phyloP scores from a whole-genome alignment of 1,139 yeast genomes.

The Yamadazyma spencermartinsiae region DNA sequence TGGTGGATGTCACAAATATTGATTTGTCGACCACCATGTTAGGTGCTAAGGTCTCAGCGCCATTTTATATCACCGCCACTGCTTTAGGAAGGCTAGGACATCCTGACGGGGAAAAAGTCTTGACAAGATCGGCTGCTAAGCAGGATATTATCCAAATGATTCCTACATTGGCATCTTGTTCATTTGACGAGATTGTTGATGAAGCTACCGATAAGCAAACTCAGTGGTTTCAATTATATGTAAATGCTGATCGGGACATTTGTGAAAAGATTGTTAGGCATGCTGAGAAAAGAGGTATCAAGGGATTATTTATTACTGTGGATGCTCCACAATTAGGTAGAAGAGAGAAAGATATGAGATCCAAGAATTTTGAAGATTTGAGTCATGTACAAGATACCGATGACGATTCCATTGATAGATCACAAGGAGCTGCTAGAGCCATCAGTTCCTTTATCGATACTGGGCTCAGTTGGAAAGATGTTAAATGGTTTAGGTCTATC shows the following conservation, averaged over 20 bases:
- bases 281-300: conserved; percentile 74
- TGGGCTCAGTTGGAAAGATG: conserved; percentile 65
- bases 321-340: conserved; percentile 97
- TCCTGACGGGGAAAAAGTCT: conserved; percentile 73
- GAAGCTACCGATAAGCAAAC: conserved; percentile 52
- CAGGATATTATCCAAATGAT: conserved; percentile 77
- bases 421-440: conserved; percentile 88
- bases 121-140: conserved; percentile 70
- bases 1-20: conserved; percentile 64
- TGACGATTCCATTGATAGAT: conserved; percentile 52
- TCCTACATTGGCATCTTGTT: conserved; percentile 75
- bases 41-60: conserved; percentile 43
- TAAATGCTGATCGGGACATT: conserved; percentile 58
- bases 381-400: conserved; percentile 62
- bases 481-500: conserved; percentile 54
- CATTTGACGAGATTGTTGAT: conserved; percentile 69
- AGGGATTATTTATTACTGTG: conserved; percentile 82
- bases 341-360: conserved; percentile 69
- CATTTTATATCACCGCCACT: conserved; percentile 77
- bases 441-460: conserved; percentile 84
- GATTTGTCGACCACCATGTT: conserved; percentile 42
- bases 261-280: conserved; percentile 62
- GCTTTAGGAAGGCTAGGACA: conserved; percentile 82
- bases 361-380: conserved; percentile 36
- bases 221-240: conserved; percentile 92